Evolutionary conservation across 371 early-diverging fungal species (phyloP).

Genomic region (Basidiobolus heterosporus): DNA sequence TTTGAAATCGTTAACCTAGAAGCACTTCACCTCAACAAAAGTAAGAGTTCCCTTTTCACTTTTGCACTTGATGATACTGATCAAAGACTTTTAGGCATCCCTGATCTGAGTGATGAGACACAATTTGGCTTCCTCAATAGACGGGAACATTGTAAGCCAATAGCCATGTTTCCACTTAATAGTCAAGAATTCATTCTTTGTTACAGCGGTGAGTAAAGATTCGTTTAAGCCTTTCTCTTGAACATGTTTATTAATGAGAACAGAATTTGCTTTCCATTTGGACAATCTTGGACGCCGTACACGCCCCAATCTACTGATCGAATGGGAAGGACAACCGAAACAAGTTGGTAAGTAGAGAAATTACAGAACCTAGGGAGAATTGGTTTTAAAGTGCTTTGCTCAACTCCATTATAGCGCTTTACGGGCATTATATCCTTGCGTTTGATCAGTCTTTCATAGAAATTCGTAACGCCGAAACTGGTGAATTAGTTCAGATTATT

Average conservation of each 20-base stretch:
- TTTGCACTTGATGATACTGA: too few species aligned
- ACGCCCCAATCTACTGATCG: conserved; percentile 50
- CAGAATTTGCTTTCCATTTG: conserved; percentile 72
- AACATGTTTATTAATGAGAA: too few species aligned
- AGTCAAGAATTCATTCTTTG: conserved; percentile 69
- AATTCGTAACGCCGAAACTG: conserved; percentile 67
- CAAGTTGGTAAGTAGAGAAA: conserved; percentile 38
- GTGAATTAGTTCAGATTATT: conserved; percentile 42
- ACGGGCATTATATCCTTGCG: conserved; percentile 72
- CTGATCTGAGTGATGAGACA: conserved; percentile 64
- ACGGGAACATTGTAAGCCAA: conserved; percentile 48
- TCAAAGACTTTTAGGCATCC: conserved; percentile 40
- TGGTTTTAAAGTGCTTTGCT: too few species aligned
- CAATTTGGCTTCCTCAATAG: conserved; percentile 61
- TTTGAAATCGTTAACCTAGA: conserved; percentile 84
- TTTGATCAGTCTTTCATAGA: conserved; percentile 78
- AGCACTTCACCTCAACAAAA: conserved; percentile 24
- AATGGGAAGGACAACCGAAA: conserved; percentile 57
- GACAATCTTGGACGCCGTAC: conserved; percentile 67
- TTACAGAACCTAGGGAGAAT: too few species aligned
- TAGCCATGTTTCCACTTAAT: conserved; percentile 62
- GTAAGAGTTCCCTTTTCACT: too few species aligned
- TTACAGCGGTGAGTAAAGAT: conserved; percentile 30
- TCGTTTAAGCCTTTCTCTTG: too few species aligned
- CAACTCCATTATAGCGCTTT: too few species aligned